A percentile compares a stretch with the other conserved stretches of the same genome.
These are phyloP conservation scores for Ceratocystis destructans DNA, from an alignment of 2,329 filamentous ascomycete genomes.

Conservation along the genomic window DNA sequence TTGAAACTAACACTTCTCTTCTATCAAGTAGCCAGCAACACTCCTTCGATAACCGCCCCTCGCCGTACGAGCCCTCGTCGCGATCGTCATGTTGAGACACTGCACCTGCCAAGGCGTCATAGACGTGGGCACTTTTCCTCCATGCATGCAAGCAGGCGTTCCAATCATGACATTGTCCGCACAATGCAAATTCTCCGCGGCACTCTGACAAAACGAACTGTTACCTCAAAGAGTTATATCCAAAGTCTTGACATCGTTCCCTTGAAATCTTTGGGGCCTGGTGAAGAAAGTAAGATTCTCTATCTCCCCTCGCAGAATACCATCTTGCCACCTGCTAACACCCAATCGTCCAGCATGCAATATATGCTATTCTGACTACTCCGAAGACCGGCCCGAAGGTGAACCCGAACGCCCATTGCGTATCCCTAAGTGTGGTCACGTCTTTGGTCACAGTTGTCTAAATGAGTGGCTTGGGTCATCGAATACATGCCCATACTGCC, in stretches of 20 bases:
- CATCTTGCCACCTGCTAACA: not conserved
- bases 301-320: not conserved
- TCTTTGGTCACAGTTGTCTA: slow-evolving; percentile 51
- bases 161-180: slow-evolving; percentile 13
- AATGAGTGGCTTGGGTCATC: slow-evolving; percentile 52
- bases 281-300: slow-evolving; percentile 18
- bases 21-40: not conserved
- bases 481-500: slow-evolving; percentile 50
- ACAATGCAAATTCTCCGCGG: slow-evolving; percentile 34
- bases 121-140: slow-evolving; percentile 2
- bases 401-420: slow-evolving; percentile 42
- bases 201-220: slow-evolving; percentile 30
- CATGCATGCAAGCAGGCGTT: slow-evolving; percentile 1
- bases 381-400: slow-evolving; percentile 43
- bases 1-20: not conserved
- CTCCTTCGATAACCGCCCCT: not conserved
- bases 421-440: slow-evolving; percentile 47
- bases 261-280: slow-evolving; percentile 32
- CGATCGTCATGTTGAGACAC: not conserved
- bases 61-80: slow-evolving; percentile 19
- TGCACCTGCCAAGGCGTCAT: slow-evolving; percentile 2
- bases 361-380: slow-evolving; percentile 53
- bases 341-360: slow-evolving; percentile 35
- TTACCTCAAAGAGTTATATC: slow-evolving; percentile 36
- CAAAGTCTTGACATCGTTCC: slow-evolving; percentile 35